Evolutionary conservation across 495 filamentous ascomycete species (phyloP).

Genomic region (Penicillium bialowiezense): DNA sequence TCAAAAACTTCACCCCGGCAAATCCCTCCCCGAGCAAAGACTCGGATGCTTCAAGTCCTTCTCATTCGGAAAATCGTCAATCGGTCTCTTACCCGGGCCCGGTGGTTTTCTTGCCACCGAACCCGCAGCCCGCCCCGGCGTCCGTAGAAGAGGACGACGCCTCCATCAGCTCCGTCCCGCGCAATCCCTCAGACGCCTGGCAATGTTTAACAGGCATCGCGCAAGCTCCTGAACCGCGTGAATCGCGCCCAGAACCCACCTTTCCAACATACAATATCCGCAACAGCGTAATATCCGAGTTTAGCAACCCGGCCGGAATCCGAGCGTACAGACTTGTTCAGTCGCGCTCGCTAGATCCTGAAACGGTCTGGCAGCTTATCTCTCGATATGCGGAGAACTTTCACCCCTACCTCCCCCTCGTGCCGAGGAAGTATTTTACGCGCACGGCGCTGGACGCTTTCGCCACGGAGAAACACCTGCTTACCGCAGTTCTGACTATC

Average conservation of each 20-base stretch:
- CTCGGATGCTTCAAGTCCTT: slow-evolving; percentile 27
- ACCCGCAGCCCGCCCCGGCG: slow-evolving; percentile 26
- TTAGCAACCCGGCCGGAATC: slow-evolving; percentile 32
- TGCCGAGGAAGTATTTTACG: slow-evolving; percentile 53
- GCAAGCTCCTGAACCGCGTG: slow-evolving; percentile 22
- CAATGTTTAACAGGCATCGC: slow-evolving; percentile 44
- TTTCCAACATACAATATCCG: slow-evolving; percentile 30
- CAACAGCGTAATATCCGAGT: slow-evolving; percentile 28
- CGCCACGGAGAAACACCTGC: slow-evolving; percentile 55
- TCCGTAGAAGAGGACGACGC: slow-evolving; percentile 42
- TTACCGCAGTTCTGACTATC: slow-evolving; percentile 62
- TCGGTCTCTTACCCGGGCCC: slow-evolving; percentile 36
- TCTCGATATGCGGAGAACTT: slow-evolving; percentile 53
- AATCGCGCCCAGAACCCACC: slow-evolving; percentile 17
- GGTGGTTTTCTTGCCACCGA: slow-evolving; percentile 35
- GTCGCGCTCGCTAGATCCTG: slow-evolving; percentile 44
- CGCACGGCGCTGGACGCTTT: slow-evolving; percentile 46
- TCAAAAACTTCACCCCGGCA: slow-evolving; percentile 37
- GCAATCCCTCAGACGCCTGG: slow-evolving; percentile 50
- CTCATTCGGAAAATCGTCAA: slow-evolving; percentile 27
- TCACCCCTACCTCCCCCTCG: slow-evolving; percentile 62
- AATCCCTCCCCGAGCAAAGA: slow-evolving; percentile 26
- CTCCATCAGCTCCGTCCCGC: slow-evolving; percentile 40
- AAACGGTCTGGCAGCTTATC: slow-evolving; percentile 50
- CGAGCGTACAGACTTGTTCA: slow-evolving; percentile 51